Conservation (phyloP, 2,329 filamentous ascomycete genomes). For the Akanthomyces uredinophilus region DNA sequence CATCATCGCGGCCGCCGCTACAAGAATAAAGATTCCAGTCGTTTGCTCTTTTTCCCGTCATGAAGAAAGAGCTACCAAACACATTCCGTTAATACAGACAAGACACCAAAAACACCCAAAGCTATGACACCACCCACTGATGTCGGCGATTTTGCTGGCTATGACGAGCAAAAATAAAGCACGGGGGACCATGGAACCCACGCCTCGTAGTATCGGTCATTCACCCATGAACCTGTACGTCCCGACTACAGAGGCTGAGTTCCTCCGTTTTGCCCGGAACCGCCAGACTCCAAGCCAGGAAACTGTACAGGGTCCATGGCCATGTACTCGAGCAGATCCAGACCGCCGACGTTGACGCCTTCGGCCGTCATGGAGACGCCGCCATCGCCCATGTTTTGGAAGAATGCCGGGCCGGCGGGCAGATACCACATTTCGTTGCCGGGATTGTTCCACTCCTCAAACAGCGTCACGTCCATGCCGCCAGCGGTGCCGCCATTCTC, state of each 20-base stretch:
- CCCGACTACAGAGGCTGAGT: conserved; percentile 1
- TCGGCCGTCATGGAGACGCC: conserved; percentile 62
- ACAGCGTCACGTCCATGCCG: conserved; percentile 37
- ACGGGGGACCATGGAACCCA: too few relatives aligned
- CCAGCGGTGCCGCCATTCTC: conserved; percentile 21
- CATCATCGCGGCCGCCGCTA: not conserved
- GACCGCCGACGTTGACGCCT: conserved; percentile 60
- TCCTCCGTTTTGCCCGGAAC: not conserved
- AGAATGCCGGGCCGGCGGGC: conserved; percentile 58
- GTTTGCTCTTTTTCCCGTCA: not conserved
- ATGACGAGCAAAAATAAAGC: not conserved
- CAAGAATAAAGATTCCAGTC: not conserved
- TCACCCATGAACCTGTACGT: too few relatives aligned
- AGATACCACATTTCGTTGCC: conserved; percentile 64
- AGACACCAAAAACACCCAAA: not conserved
- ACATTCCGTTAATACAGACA: not conserved
- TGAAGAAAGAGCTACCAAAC: not conserved
- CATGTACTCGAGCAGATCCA: conserved; percentile 65
- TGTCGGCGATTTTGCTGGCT: not conserved
- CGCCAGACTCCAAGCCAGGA: conserved; percentile 19
- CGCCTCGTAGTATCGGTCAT: too few relatives aligned
- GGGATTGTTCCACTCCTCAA: conserved; percentile 51
- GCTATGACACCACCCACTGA: not conserved
- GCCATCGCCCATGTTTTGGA: conserved; percentile 58
- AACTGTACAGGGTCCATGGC: conserved; percentile 50